Base-by-base conservation (phyloP, 352 stramenopile genomes). In the Globisporangium ultimum region DNA sequence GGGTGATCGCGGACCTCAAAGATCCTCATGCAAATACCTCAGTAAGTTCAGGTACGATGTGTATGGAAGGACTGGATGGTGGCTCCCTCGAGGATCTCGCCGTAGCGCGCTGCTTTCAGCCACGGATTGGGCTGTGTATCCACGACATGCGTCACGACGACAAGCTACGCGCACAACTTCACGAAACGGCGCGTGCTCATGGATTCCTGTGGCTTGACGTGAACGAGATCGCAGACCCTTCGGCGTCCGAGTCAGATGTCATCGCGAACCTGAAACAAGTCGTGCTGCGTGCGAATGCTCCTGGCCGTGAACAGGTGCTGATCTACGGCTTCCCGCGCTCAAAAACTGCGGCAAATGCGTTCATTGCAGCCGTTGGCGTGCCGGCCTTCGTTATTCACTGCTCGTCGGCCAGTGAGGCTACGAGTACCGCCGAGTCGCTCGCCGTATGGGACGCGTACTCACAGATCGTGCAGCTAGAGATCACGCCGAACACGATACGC, bases 261-360 rank as follows among this genome's bases (percentile, higher is more conserved):
- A 22, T 61, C 22, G 42, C 57, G 28, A 53, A 55, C 22, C 49
- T 80, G 28, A 52, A 53, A 21, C 47, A 63, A 7, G 32, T 78
- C 0, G 45, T 80, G 51, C 45, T 78, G 24, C 55, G 58, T 11
- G n/a, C 21, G 20, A 57, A 58, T 20, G 55, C 28, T 36, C 28
- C 53, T 17, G 67, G 64, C 47, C 53, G 53, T 48, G 58, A 66
- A 9, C 77, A 67, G 49, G 61, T 70, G 40, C 38, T 80, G 14
- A 21, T 78, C n/a, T 66, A 68, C 48, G 60, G 68, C 45, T 79
- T 77, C 50, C 67, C 70, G 45, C 51, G 54, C 21, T 61, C 67
- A 48, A 46, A 45, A 46, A 56, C 24, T 34, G 58, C 66, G 48
- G 40, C 60, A 18, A 18, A 22, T 24, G 51, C 63, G 21, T 63